Percentiles rank a stretch among this genome's conserved stretches.
Conservation (phyloP, 768 basidiomycete species). For the Royoungia palumana region DNA sequence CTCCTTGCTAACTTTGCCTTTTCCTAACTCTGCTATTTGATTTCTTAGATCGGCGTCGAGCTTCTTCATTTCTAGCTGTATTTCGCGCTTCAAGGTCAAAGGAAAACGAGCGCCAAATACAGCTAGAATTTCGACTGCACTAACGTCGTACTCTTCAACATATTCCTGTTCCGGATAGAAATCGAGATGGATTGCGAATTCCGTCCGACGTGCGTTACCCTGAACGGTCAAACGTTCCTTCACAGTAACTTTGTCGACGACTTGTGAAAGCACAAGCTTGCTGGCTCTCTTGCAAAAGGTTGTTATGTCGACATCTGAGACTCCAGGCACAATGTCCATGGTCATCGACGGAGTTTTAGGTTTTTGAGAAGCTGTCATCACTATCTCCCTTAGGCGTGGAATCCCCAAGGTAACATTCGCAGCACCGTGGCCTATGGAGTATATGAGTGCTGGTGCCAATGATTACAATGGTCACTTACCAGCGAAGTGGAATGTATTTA, state of each 20-base stretch:
- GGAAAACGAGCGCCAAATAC: conserved; percentile 77
- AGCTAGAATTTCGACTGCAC: conserved; percentile 65
- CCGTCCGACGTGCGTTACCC: conserved; percentile 66
- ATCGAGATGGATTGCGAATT: conserved; percentile 74
- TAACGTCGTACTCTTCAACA: conserved; percentile 74
- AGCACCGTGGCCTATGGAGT: conserved; percentile 84
- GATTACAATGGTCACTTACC: conserved; percentile 46
- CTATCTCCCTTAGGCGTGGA: conserved; percentile 95
- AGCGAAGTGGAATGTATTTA: conserved; percentile 99
- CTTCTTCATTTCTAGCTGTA: conserved; percentile 81
- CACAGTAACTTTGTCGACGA: conserved; percentile 80
- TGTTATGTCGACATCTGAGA: conserved; percentile 54
- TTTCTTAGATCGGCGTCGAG: conserved; percentile 73
- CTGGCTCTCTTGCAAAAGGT: conserved; percentile 88
- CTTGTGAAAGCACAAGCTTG: conserved; percentile 80
- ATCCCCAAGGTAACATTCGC: conserved; percentile 99
- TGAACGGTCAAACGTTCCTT: conserved; percentile 71
- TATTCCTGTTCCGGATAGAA: conserved; percentile 91
- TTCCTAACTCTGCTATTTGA: conserved; percentile 79
- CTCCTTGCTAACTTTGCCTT: conserved; percentile 57
- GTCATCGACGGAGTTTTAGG: conserved; percentile 98
- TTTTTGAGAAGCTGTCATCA: conserved; percentile 96
- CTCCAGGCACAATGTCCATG: conserved; percentile 61
- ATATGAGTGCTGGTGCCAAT: conserved; percentile 1
- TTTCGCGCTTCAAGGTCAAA: conserved; percentile 77